These are phyloP conservation scores for Candida sp. DNA, from an alignment of 1,139 yeast genomes.

Conservation along the genomic window DNA sequence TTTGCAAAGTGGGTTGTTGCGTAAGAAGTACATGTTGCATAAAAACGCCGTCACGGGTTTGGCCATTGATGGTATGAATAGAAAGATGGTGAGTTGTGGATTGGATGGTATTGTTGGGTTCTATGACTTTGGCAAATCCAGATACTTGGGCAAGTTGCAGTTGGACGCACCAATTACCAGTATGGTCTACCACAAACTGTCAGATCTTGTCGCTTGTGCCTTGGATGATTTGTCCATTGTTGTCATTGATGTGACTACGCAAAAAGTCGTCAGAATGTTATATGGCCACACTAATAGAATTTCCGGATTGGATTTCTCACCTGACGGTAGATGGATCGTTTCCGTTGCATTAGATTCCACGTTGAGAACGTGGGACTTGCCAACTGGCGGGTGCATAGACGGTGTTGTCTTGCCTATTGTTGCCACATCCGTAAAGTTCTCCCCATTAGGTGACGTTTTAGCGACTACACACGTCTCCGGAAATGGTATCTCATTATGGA, in stretches of 20 bases:
- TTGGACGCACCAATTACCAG: conserved; percentile 80
- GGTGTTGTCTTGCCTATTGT: conserved; percentile 82
- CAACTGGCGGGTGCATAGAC: conserved; percentile 97
- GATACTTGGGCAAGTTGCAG: conserved; percentile 67
- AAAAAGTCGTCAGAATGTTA: conserved; percentile 81
- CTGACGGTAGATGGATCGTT: conserved; percentile 96
- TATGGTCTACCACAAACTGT: conserved; percentile 76
- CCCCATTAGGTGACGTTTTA: conserved; percentile 88
- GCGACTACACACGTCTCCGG: conserved; percentile 95
- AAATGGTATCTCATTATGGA: conserved; percentile 92
- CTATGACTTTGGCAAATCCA: conserved; percentile 80
- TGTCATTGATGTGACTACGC: conserved; percentile 82
- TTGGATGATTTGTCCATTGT: conserved; percentile 88
- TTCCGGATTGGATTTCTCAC: conserved; percentile 88
- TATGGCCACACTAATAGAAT: conserved; percentile 93
- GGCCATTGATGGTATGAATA: conserved; percentile 88
- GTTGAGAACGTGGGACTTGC: conserved; percentile 96
- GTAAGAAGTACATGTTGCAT: conserved; percentile 73
- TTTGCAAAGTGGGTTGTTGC: conserved; percentile 83
- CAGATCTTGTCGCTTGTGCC: conserved; percentile 86
- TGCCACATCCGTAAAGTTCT: conserved; percentile 79
- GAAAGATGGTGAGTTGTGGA: conserved; percentile 85
- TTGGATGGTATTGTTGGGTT: conserved; percentile 91
- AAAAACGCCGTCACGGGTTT: conserved; percentile 86
- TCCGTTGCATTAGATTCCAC: conserved; percentile 87